Evolutionary conservation across 345 rosid species (phyloP), one percentile per base, ranked within the genome.

Genomic region (Mercurialis annua): DNA sequence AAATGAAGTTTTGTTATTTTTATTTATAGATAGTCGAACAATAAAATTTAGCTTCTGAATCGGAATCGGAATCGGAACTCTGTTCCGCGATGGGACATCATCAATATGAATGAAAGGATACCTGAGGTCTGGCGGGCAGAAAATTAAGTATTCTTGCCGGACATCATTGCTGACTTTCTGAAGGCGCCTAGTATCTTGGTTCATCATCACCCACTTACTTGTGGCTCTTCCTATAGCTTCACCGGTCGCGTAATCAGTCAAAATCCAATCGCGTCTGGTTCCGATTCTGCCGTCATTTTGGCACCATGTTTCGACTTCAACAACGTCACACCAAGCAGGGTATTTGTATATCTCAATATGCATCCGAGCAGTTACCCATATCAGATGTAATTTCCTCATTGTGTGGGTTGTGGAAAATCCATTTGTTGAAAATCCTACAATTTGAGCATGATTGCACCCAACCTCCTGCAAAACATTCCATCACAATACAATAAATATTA

Each of bases 121-220:
- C 99, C 90, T 91, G 44, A 72, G 87, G 76, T 87, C 89, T 66
- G 60, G 72, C 10, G 97, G 97, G 79, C 90, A 89, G 77, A 79
- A 89, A 40, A 83, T 82, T 56, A 87, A 79, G 71, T 81, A 82
- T 81, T 94, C 97, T 30, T 86, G 91, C 24, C 91, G 84, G 72
- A 94, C 92, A 18, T 91, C 96, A 76, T 94, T 96, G 4, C 71
- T 79, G 56, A 91, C 91, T 83, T 90, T 87, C 70, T 91, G 95
- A 51, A 94, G 95, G 63, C 92, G 89, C 65, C 99, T 86, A 21
- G 95, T 94, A 69, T 91, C 90, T 72, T 87, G 86, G 71, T 91
- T 94, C 97, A 94, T 94, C 99, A 94, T 94, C 73, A 94, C 95
- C 97, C 99, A 94, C 80, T 94, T 91, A 71, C 96, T 87, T 55